A percentile compares a stretch with the other conserved stretches of the same genome.
phyloP scores from a whole-genome alignment of 75 land plant species.

The Picea sitchensis region DNA sequence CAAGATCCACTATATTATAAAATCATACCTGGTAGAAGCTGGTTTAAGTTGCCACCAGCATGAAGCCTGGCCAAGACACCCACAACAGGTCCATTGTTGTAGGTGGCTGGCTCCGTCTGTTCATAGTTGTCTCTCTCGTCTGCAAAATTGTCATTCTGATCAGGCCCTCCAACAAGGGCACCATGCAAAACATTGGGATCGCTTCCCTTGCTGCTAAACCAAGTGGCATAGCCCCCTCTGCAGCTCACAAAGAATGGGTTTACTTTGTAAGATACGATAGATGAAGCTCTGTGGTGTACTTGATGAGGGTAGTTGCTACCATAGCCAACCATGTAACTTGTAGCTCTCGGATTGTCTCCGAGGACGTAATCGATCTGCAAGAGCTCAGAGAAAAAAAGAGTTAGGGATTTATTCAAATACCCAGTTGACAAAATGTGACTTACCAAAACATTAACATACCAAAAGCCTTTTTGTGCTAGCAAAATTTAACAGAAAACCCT shows the following conservation, averaged over 20 bases:
- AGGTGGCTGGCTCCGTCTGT: slow-evolving; percentile 46
- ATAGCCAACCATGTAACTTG: slow-evolving; percentile 96
- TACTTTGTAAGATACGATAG: slow-evolving; percentile 76
- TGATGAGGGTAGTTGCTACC: slow-evolving; percentile 68
- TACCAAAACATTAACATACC: too few relatives aligned
- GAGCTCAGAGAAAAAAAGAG: too few relatives aligned
- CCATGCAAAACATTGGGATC: slow-evolving; percentile 43
- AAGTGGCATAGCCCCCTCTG: slow-evolving; percentile 67
- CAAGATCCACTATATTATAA: not conserved
- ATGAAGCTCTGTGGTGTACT: slow-evolving; percentile 90
- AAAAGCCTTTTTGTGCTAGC: too few relatives aligned
- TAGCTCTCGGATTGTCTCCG: slow-evolving; percentile 90
- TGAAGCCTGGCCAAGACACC: slow-evolving; percentile 35
- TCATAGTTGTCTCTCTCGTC: slow-evolving; percentile 37
- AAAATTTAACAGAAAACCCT: too few relatives aligned
- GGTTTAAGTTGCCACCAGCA: slow-evolving; percentile 27
- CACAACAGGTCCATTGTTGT: slow-evolving; percentile 34
- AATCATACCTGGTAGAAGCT: slow-evolving; percentile 35
- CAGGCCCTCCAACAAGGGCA: slow-evolving; percentile 55
- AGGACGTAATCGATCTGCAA: slow-evolving; percentile 86
- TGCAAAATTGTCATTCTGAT: slow-evolving; percentile 37
- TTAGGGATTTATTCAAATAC: too few relatives aligned
- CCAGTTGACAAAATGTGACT: too few relatives aligned
- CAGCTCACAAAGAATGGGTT: slow-evolving; percentile 65
- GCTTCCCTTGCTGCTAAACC: slow-evolving; percentile 43